A percentile compares a stretch with the other conserved stretches of the same genome.
Evolutionary conservation across 352 stramenopile genomes (phyloP).

Genomic region (Phytophthora pseudosyringae): DNA sequence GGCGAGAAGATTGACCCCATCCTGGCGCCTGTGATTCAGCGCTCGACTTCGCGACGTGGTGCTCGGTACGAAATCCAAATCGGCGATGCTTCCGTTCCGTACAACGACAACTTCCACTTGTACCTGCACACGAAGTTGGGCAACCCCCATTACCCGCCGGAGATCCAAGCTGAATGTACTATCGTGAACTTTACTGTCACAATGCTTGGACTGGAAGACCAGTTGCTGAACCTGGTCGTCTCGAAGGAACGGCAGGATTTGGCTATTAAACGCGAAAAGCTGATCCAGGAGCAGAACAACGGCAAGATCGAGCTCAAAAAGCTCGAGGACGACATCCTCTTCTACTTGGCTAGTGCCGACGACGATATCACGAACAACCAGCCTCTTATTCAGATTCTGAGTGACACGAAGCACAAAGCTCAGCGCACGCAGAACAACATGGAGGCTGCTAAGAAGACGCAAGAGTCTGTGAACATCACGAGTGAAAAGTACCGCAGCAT

Average conservation of each 20-base stretch:
- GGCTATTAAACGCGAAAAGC: conserved; percentile 85
- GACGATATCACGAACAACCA: conserved; percentile 98
- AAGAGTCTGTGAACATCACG: conserved; percentile 93
- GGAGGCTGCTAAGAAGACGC: conserved; percentile 92
- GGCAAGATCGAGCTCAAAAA: conserved; percentile 97
- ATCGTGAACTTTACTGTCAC: conserved; percentile 97
- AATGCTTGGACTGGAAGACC: conserved; percentile 91
- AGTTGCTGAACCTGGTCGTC: conserved; percentile 93
- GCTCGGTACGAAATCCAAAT: conserved; percentile 95
- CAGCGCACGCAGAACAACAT: conserved; percentile 93
- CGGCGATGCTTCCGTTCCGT: conserved; percentile 93
- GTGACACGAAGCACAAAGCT: conserved; percentile 95
- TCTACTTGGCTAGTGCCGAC: conserved; percentile 94
- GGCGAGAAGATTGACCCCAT: conserved; percentile 95
- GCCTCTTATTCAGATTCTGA: conserved; percentile 95
- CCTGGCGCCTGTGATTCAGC: conserved; percentile 93
- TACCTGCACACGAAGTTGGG: conserved; percentile 96
- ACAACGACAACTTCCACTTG: conserved; percentile 94
- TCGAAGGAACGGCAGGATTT: conserved; percentile 92
- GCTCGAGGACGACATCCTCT: conserved; percentile 95
- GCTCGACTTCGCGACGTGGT: conserved; percentile 93
- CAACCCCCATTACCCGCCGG: conserved; percentile 95
- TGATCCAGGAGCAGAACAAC: conserved; percentile 95
- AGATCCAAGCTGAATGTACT: conserved; percentile 95
- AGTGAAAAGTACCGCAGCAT: conserved; percentile 96